phyloP scores from a whole-genome alignment of 2,329 filamentous ascomycete species.

The Aureobasidium melanogenum region DNA sequence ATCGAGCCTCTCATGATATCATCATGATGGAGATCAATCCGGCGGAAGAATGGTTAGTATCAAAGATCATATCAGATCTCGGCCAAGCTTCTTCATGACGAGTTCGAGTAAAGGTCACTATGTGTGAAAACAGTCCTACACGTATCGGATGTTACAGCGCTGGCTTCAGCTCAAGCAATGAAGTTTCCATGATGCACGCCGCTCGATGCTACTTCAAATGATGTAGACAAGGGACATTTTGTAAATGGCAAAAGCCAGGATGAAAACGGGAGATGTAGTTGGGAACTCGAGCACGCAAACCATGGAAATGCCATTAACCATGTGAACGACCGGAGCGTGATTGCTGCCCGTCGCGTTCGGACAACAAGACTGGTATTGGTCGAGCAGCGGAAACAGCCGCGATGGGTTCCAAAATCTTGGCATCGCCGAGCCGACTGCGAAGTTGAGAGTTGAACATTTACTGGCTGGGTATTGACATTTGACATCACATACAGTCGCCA shows the following conservation, averaged over 20 bases:
- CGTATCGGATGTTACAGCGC: background rate
- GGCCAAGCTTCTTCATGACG: background rate
- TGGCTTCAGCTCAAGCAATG: background rate
- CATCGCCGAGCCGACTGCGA: background rate
- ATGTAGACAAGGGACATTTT: no score
- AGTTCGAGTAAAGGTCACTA: background rate
- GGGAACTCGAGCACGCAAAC: no score
- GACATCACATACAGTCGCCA: background rate
- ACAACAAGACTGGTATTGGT: background rate
- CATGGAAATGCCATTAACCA: no score
- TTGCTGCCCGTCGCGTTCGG: background rate
- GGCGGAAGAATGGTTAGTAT: background rate
- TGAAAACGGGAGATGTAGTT: no score
- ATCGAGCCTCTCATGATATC: background rate
- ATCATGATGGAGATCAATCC: constrained; percentile 5
- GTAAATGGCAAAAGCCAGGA: no score
- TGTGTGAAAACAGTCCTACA: background rate
- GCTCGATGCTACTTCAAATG: background rate
- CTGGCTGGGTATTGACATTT: background rate
- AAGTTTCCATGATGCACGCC: background rate
- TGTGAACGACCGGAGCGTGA: background rate
- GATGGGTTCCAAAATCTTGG: background rate
- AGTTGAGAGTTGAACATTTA: background rate
- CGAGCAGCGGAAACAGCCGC: background rate
- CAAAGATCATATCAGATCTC: background rate